Base-by-base conservation (phyloP, 306 rosid genomes). In the Malus sylvestris region DNA sequence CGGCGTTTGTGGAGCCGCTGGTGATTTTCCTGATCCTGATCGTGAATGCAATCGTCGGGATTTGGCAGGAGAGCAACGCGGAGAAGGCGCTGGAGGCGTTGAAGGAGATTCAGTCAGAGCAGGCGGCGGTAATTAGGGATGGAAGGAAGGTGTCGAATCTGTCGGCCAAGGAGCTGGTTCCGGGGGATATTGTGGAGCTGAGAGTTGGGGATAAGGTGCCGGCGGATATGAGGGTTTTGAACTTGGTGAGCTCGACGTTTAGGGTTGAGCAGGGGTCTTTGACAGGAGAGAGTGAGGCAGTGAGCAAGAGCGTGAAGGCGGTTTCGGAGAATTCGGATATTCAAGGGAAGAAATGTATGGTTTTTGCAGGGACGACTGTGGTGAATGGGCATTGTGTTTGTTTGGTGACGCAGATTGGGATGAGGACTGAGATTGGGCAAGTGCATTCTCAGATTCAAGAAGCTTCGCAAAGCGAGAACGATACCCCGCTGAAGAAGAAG, bases 61-160 rank as follows among this genome's bases (percentile, higher is more conserved):
- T 91, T 44, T 93, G 98, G 98, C 97, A 93, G 68, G 98, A 93
- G 85, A 91, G 84, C 81, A 93, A 91, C 66, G 97, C 98, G 13
- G 98, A 93, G 90, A 88, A 88, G 85, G 98, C 98, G 22, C 79
- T 93, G 9, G 97, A 93, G 76, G 98, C 98, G 4, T 70, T 93
- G 29, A 93, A 93, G 52, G 98, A 91, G 86, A 93, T 93, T 80
- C 98, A 93, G 71, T 87, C 98, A 8, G 96, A 89, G 83, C 89
- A 81, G 25, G 97, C 97, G 0, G 3, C 84, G 1, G 97, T 93
- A 40, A 30, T 88, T 29, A 83, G 98, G 1, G 88, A 89, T 19
- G 79, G 82, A 8, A 49, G 13, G 42, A 89, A 74, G 49, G 57
- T 78, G 19, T 76, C 84, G 4, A 85, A 40, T 55, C 49, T 87